Base-by-base conservation (phyloP, 2,329 filamentous ascomycete species). In the Tolypocladium ophioglossoides region DNA sequence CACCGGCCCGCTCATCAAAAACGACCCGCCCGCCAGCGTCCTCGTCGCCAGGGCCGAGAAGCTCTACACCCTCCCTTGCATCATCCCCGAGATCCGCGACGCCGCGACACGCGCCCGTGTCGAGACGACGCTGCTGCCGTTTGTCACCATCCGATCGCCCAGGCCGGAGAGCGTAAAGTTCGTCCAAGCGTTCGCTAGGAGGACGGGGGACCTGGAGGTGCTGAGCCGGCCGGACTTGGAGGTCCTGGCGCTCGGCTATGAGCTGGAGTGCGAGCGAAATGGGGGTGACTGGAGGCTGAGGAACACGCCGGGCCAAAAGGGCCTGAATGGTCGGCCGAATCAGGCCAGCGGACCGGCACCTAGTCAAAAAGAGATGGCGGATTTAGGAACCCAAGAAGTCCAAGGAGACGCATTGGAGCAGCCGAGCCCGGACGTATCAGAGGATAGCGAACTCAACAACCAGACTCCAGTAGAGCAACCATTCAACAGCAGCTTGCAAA, bases 1-100 rank as follows among this genome's bases (percentile, higher is more conserved):
- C 67, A 87, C 94, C 3, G 92, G 91, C 30, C 91, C 92, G 9
- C 84, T 99, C 57, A 91, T 99, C 69, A 92, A 92, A 68, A 96
- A 96, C 72, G 86, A 94, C 59, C 90, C 92, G 14, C 77, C 89
- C 12, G 82, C 94, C 27, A 95, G 89, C 48, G 89, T 87, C 0
- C 82, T 99, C 12, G 76, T 96, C 52, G 79, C 82, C 39, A 84
- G 89, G 67, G 85, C 90, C 50, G 85, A 94, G 64, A 75, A 79
- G 56, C 78, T 96, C 44, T 83, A 91, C 64, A 96, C 91, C 1
- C 87, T 92, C 0, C 91, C 91, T 0, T 85, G 87, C 9, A 90
- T 99, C 54, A 77, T 97, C 34, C 79, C 84, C 52, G 94, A 99
- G 74, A 95, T 96, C 76, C 77, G 89, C 65, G 92, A 97, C 74